A percentile compares a stretch with the other conserved stretches of the same genome.
Evolutionary conservation across 441 rosid genomes (phyloP).

Genomic region (Brassica hybrid): DNA sequence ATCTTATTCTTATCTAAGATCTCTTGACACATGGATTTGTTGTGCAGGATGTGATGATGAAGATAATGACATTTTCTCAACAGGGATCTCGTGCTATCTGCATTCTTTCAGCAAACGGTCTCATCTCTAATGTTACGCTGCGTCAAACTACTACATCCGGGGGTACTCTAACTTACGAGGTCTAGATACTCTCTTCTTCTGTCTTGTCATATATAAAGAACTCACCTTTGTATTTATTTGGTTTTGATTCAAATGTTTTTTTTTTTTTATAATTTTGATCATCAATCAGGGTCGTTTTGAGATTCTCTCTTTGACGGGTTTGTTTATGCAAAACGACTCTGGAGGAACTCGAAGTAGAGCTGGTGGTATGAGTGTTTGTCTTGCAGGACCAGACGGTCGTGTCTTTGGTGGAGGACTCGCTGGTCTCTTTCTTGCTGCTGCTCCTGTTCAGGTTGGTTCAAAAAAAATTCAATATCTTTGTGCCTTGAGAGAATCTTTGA

Average conservation of each 20-base stretch:
- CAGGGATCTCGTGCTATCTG: conserved; percentile 88
- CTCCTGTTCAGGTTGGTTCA: conserved; percentile 77
- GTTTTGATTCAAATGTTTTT: conserved; percentile 14
- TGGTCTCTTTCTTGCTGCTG: conserved; percentile 84
- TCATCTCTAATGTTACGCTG: conserved; percentile 86
- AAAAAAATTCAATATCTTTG: background rate
- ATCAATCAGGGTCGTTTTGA: conserved; percentile 87
- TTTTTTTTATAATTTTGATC: conserved; percentile 23
- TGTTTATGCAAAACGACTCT: conserved; percentile 71
- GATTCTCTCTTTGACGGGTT: conserved; percentile 89
- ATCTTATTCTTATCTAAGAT: background rate
- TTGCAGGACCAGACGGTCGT: conserved; percentile 91
- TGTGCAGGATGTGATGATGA: conserved; percentile 83
- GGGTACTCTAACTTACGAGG: conserved; percentile 93
- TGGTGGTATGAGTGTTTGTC: conserved; percentile 93
- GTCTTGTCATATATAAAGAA: background rate
- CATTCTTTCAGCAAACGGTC: conserved; percentile 85
- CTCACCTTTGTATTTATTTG: background rate
- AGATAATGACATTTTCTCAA: conserved; percentile 85
- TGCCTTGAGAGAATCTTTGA: background rate
- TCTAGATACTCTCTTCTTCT: conserved; percentile 34
- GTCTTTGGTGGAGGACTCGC: conserved; percentile 95
- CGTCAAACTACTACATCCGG: conserved; percentile 86
- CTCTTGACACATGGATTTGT: background rate
- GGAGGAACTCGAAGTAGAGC: conserved; percentile 78